Base-by-base conservation (phyloP, 2,329 filamentous ascomycete species). In the Furcasterigmium sp. region DNA sequence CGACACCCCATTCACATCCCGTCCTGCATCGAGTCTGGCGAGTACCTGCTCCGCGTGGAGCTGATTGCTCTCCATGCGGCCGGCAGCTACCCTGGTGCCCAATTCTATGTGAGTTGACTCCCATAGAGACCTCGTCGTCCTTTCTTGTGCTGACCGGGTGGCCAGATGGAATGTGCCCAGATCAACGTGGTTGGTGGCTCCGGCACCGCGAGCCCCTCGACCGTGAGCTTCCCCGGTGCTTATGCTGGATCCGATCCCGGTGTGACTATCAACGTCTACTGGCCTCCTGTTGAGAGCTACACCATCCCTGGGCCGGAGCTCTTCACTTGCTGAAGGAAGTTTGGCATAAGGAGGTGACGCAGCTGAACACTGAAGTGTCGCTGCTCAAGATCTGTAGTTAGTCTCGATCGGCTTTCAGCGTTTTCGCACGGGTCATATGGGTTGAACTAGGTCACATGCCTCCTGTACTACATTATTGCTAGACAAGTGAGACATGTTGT, bases 31-130 rank as follows among this genome's bases (percentile, higher is more conserved):
- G 67, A 65, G 8, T 55, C 69, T 9, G 77, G 77, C 29, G 68
- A 76, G 50, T 81, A 80, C 52, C 69, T 80, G 32, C 64, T 79
- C 20, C 70, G 76, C 30, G 72, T 76, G 46, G 76, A 81, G 58
- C 69, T 79, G 54, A 72, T 80, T 42, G 76, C 75, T 18, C 66
- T 80, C 3, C 76, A 80, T 60, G 61, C 56, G 10, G 67, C 65
- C 21, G 50, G 55, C 5, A 63, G 58, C 23, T 59, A 60, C 28
- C 59, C 56, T 3, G 68, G 68, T 8, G 67, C 68, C 4, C 69
- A 73, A 49, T 57, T 73, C 30, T 67, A 68, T 41, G 55, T 58
- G 26, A 28, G 38, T 43, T n/a, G n/a, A n/a, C n/a, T n/a, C n/a
- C n/a, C n/a, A n/a, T n/a, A n/a, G n/a, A n/a, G n/a, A n/a, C n/a